Evolutionary conservation across 441 rosid genomes (phyloP), one percentile per base, ranked within the genome.

Genomic region (Aquilaria agallochum): DNA sequence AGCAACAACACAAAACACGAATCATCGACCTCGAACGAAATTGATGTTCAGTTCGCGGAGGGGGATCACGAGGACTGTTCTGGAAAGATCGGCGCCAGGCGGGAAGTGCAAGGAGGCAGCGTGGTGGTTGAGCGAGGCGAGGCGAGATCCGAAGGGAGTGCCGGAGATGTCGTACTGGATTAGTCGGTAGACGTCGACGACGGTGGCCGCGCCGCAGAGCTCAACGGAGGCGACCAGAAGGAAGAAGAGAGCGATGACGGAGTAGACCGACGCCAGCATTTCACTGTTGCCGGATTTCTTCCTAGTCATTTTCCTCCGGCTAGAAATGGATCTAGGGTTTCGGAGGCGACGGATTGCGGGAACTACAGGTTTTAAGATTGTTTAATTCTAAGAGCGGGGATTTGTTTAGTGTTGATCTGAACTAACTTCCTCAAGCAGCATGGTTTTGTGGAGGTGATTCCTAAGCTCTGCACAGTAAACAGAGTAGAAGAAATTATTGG

Each of bases 91-190:
- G 31, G 89, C 78, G 47, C 84, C 94, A 50, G 87, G 76, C 36
- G 94, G 59, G 78, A 78, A 86, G 68, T 85, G 90, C 46, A 89
- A 73, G 5, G 99, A 94, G 67, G 80, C 77, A 34, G 97, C 99
- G 64, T 91, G 99, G 71, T 94, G 96, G 50, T 89, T 94, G 69
- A 94, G 91, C 4, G 80, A 48, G 46, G 99, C 87, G 73, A 94
- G 79, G 44, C 97, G 96, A 72, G 97, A 94, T 62, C 97, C 97
- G 46, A 89, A 89, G 2, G 88, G 95, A 7, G 70, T 85, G 52
- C 94, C 95, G 56, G 96, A 84, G 77, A 91, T 91, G 58, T 95
- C 99, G 49, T 95, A 95, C 66, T 91, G 99, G 55, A 95, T 91
- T 27, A 95, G 84, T 58, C 97, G 99, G 78, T 95, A 95, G 49